These are phyloP conservation scores for Pseudogymnoascus sp. DNA, from an alignment of 2,329 filamentous ascomycete species.

Conservation along the genomic window DNA sequence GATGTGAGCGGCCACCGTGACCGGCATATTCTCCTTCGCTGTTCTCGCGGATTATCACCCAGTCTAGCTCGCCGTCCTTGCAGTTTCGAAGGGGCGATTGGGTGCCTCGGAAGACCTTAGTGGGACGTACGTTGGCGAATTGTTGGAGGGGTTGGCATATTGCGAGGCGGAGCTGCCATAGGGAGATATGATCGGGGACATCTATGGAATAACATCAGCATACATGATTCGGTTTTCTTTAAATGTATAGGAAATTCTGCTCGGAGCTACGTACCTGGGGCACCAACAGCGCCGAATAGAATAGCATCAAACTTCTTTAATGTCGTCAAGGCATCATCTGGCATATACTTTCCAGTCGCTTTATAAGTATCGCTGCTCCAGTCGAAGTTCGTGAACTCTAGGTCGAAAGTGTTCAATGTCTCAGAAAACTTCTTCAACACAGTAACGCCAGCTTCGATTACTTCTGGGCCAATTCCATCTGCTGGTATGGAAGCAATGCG, in stretches of 20 bases:
- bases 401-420: conserved; percentile 47
- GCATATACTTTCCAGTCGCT: conserved; percentile 50
- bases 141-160: conserved; percentile 58
- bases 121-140: conserved; percentile 59
- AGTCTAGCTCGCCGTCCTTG: conserved; percentile 45
- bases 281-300: conserved; percentile 53
- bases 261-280: conserved; percentile 36
- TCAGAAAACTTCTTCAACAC: conserved; percentile 49
- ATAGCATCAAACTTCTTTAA: conserved; percentile 50
- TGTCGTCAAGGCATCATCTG: conserved; percentile 45
- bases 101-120: conserved; percentile 49
- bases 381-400: conserved; percentile 52
- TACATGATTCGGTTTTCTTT: background rate
- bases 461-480: conserved; percentile 56
- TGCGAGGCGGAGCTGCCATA: conserved; percentile 56
- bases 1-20: conserved; percentile 52
- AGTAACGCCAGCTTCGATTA: conserved; percentile 51
- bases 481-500: conserved; percentile 53
- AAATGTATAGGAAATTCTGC: background rate
- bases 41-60: conserved; percentile 60
- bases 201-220: conserved; percentile 28
- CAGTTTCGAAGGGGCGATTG: conserved; percentile 44
- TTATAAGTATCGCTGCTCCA: conserved; percentile 54
- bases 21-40: conserved; percentile 58
- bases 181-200: conserved; percentile 58